Evolutionary conservation across 1,284 basidiomycete species (phyloP).

Genomic region (Ceratobasidium sp.): DNA sequence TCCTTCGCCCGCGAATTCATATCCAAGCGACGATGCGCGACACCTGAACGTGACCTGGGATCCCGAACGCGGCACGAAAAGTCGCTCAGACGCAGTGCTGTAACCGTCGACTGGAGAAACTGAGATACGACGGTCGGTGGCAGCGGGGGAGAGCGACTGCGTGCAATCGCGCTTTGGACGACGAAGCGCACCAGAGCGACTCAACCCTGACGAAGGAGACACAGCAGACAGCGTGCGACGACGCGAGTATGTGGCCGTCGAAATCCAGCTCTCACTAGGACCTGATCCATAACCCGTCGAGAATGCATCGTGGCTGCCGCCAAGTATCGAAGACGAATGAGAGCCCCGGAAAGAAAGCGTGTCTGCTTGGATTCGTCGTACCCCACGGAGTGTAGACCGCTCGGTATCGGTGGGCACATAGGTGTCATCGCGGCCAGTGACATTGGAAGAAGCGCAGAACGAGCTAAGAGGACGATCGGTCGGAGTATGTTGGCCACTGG

Average conservation of each 20-base stretch:
- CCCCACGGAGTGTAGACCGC: conserved; percentile 48
- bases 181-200: conserved; percentile 19
- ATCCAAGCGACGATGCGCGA: conserved; percentile 51
- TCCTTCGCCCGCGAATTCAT: conserved; percentile 32
- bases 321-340: conserved; percentile 64
- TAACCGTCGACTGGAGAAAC: conserved; percentile 14
- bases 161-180: conserved; percentile 21
- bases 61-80: conserved; percentile 46
- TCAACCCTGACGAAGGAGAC: conserved; percentile 14
- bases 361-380: conserved; percentile 58
- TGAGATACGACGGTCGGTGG: conserved; percentile 9
- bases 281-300: conserved; percentile 25
- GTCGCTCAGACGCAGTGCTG: conserved; percentile 11
- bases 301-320: conserved; percentile 61
- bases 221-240: conserved; percentile 26
- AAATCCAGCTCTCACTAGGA: conserved; percentile 17
- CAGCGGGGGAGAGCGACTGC: conserved; percentile 17
- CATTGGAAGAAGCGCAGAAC: conserved; percentile 17
- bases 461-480: conserved; percentile 24
- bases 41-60: conserved; percentile 56
- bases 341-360: conserved; percentile 63
- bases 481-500: conserved; percentile 15
- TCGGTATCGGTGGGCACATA: conserved; percentile 36
- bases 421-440: conserved; percentile 17
- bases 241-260: conserved; percentile 32